phyloP scores from a whole-genome alignment of 345 rosid species.

The Citrus sinensis region DVS_A1.0 CM039166.1:19125001-19125500 shows the following conservation, averaged over 20 bases:
- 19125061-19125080: background rate
- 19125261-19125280: background rate
- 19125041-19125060: background rate
- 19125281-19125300: background rate
- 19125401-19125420: slow-evolving; percentile 92
- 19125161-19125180: background rate
- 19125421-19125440: slow-evolving; percentile 63
- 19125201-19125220: background rate
- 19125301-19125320: background rate
- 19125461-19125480: slow-evolving; percentile 58
- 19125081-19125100: background rate
- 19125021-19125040: background rate
- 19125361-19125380: slow-evolving; percentile 59
- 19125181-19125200: background rate
- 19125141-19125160: background rate
- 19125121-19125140: background rate
- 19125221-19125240: background rate
- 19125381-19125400: slow-evolving; percentile 92
- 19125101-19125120: background rate
- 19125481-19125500: slow-evolving; percentile 98
- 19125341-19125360: background rate
- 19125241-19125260: background rate
- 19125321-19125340: background rate
- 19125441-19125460: slow-evolving; percentile 55
- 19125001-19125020: background rate